Base-by-base conservation (phyloP, 148 eudicot genomes). In the Fallopia convolvulus region DNA sequence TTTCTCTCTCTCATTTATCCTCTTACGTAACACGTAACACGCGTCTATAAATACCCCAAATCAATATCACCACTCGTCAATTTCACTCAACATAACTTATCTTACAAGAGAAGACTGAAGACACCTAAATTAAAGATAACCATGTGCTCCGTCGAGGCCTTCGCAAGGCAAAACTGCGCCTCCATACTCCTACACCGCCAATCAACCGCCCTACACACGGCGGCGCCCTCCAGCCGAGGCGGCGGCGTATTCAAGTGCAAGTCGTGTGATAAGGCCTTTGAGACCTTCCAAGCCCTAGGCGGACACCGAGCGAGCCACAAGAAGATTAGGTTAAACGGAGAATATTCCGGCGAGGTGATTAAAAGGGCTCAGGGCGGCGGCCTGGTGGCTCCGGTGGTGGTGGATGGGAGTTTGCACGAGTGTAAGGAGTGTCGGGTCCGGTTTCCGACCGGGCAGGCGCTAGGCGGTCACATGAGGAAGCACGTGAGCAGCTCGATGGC, bases 291-390 rank as follows among this genome's bases (percentile, higher is more conserved):
- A 18, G 87, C 87, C 1, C 72, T 84, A 1, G 87, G 87, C 4
- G 87, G 87, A 41, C 87, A 84, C 77, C 36, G 84, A 55, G 83
- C 87, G 0, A 84, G 87, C 72, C 87, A 84, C 79, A 84, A 84
- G 78, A 80, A 70, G 71, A 79, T 70, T 2, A 77, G 50, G 32
- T 1, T 77, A 36, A 36, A 3, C 39, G 39, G 39, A 41, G 52
- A 21, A 72, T 26, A 26, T 26, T 2, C 65, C 10, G 65, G 32
- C 8, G 60, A n/a, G 0, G 60, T 1, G 23, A 20, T 3, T 48
- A 12, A 13, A 11, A 15, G 52, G 52, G 12, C 1, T 48, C 52
- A 48, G 11, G 52, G 12, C 52, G 15, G 52, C 17, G 46, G 17
- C 14, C 3, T 17, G 8, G 73, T 32, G n/a, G 12, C 58, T 26